Percentiles rank a stretch among this genome's conserved stretches.
Evolutionary conservation across 169 alveolate genomes (phyloP).

Genomic region (Plasmodium berghei): DNA sequence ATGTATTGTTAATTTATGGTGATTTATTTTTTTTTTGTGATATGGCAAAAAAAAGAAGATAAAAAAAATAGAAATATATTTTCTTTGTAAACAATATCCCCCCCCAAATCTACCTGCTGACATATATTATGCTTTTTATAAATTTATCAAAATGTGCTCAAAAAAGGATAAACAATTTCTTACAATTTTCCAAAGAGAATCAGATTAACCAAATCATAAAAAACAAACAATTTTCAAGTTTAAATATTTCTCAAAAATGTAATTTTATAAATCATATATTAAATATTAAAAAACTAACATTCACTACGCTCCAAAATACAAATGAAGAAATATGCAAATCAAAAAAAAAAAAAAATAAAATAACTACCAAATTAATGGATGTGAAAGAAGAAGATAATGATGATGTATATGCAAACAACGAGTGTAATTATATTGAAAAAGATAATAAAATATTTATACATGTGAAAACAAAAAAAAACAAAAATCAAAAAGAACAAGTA

Average conservation of each 20-base stretch:
- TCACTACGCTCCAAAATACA: no score
- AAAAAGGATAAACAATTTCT: conserved; percentile 10
- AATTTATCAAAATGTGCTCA: conserved; percentile 36
- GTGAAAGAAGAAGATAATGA: background rate
- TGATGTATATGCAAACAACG: conserved; percentile 55
- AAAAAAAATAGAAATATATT: no score
- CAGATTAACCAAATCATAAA: conserved; percentile 23
- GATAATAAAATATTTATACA: conserved; percentile 18
- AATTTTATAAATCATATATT: background rate
- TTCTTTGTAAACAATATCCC: no score
- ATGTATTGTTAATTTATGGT: no score
- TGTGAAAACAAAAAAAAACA: conserved; percentile 2
- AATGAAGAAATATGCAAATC: background rate
- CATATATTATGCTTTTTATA: conserved; percentile 12
- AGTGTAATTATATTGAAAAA: conserved; percentile 44
- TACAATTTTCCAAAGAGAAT: conserved; percentile 15
- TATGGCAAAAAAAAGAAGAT: no score
- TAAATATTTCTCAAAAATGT: conserved; percentile 1
- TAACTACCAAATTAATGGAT: background rate
- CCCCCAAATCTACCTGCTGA: background rate
- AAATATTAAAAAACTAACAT: no score
- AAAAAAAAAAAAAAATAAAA: background rate
- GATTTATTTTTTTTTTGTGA: no score
- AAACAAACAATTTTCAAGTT: conserved; percentile 12
- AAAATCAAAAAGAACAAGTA: background rate